A percentile compares a stretch with the other conserved stretches of the same genome.
phyloP scores from a whole-genome alignment of 352 stramenopile species.

The Phytophthora citricola region DNA sequence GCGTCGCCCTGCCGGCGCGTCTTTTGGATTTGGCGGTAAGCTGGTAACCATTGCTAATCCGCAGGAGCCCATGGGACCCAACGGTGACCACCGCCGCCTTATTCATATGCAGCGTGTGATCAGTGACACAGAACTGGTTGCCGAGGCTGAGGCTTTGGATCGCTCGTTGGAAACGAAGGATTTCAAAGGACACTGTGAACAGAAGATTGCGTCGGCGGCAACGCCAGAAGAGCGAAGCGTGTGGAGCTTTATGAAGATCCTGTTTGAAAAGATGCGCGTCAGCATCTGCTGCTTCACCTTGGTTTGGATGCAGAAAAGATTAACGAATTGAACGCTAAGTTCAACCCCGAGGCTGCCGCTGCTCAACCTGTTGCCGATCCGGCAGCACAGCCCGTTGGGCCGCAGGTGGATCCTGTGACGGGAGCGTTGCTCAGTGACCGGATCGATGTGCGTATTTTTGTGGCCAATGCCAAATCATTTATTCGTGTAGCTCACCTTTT shows the following conservation, averaged over 20 bases:
- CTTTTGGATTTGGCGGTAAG: slow-evolving; percentile 97
- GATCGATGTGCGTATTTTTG: slow-evolving; percentile 68
- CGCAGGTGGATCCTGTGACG: slow-evolving; percentile 53
- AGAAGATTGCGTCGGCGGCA: slow-evolving; percentile 76
- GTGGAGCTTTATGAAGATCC: slow-evolving; percentile 94
- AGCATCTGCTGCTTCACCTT: slow-evolving; percentile 95
- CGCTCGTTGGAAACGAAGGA: slow-evolving; percentile 89
- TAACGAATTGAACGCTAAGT: slow-evolving; percentile 84
- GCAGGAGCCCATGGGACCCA: slow-evolving; percentile 54
- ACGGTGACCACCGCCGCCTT: slow-evolving; percentile 68
- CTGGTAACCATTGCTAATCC: slow-evolving; percentile 91
- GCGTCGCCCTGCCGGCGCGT: slow-evolving; percentile 87
- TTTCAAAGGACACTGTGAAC: slow-evolving; percentile 93
- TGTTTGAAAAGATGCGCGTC: slow-evolving; percentile 95
- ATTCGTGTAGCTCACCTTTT: slow-evolving; percentile 11
- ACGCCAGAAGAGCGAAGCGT: slow-evolving; percentile 78
- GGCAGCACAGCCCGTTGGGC: slow-evolving; percentile 19
- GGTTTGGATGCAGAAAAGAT: slow-evolving; percentile 95
- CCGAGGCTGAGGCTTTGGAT: slow-evolving; percentile 91
- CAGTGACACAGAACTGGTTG: slow-evolving; percentile 84
- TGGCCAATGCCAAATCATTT: slow-evolving; percentile 3
- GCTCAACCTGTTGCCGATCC: slow-evolving; percentile 26
- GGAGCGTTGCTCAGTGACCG: slow-evolving; percentile 63
- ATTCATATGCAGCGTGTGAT: slow-evolving; percentile 86
- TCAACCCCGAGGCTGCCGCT: slow-evolving; percentile 57